Evolutionary conservation across 257 asterid genomes (phyloP), one percentile per base, ranked within the genome.

Genomic region (Solanum neorickii): DNA sequence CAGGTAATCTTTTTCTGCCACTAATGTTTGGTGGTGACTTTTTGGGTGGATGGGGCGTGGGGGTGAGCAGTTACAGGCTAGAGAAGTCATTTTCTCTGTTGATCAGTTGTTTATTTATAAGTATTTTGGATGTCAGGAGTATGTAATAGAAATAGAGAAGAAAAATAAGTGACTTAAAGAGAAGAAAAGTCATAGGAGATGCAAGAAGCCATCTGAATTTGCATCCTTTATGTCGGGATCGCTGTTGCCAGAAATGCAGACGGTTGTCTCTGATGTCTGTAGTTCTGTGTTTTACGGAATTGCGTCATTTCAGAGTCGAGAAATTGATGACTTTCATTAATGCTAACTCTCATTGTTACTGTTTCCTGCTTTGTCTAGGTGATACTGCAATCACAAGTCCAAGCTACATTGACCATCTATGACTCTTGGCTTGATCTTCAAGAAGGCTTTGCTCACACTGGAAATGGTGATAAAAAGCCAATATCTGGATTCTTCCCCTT

Each of bases 341-440:
- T 80, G 85, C 18, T 20, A 20, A 82, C 46, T 82, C 85, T 49
- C 85, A 82, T 82, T 29, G 46, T 18, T 49, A 46, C 29, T 84
- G 62, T 83, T 39, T 85, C 83, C 82, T 88, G 74, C 35, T 62
- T 75, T 88, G 42, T 59, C 20, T 70, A 97, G 99, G 98, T 94
- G 88, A 95, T 93, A 89, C 93, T 97, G 87, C 98, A 96, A 90
- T 95, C 99, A 78, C 99, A 97, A 89, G 99, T 97, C 68, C 96
- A 96, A 91, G 98, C 99, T 87, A 95, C 96, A 46, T 90, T 97
- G 86, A 90, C 93, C 65, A 89, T 97, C 91, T 87, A 91, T 87
- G 98, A 97, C 91, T 96, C 99, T 90, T 93, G 96, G 97, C 92
- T 97, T 90, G 99, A 96, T 89, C 99, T 97, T 88, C 99, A 97